phyloP scores from a whole-genome alignment of 331 rosid species.

The Telfairia occidentalis region DNA sequence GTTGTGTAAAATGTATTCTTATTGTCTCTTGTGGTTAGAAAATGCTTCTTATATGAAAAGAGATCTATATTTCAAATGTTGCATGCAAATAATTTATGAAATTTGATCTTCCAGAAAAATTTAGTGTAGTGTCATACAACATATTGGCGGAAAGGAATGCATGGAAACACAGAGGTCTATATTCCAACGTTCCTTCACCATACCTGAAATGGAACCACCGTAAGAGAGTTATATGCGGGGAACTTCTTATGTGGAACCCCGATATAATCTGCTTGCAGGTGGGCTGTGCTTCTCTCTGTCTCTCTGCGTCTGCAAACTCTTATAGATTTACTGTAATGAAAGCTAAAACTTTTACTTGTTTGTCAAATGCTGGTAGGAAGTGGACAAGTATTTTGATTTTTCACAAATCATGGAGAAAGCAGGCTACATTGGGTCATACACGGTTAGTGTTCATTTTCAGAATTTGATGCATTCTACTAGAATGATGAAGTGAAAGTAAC shows the following conservation, averaged over 20 bases:
- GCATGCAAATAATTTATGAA: neutral
- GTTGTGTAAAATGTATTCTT: neutral
- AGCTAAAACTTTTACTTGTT: conserved; percentile 1
- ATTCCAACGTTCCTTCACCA: conserved; percentile 48
- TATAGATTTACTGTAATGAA: neutral
- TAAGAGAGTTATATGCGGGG: conserved; percentile 43
- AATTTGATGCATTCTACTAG: neutral
- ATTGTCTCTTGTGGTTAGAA: neutral
- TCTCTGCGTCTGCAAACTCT: neutral
- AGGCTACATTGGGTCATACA: conserved; percentile 66
- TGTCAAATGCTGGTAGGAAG: conserved; percentile 44
- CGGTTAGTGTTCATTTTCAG: conserved; percentile 31
- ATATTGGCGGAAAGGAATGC: conserved; percentile 61
- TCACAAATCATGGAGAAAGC: conserved; percentile 43
- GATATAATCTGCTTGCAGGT: conserved; percentile 80
- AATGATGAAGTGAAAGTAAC: neutral
- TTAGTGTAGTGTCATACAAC: conserved; percentile 70
- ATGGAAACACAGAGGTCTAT: conserved; percentile 49
- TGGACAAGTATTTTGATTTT: conserved; percentile 63
- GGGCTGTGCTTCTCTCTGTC: neutral
- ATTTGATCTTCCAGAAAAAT: conserved; percentile 31
- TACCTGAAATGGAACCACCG: conserved; percentile 55
- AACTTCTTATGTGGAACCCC: conserved; percentile 55
- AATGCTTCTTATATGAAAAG: neutral
- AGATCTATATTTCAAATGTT: neutral